Conservation (phyloP, 768 basidiomycete species). For the Boletus patriciae region DNA sequence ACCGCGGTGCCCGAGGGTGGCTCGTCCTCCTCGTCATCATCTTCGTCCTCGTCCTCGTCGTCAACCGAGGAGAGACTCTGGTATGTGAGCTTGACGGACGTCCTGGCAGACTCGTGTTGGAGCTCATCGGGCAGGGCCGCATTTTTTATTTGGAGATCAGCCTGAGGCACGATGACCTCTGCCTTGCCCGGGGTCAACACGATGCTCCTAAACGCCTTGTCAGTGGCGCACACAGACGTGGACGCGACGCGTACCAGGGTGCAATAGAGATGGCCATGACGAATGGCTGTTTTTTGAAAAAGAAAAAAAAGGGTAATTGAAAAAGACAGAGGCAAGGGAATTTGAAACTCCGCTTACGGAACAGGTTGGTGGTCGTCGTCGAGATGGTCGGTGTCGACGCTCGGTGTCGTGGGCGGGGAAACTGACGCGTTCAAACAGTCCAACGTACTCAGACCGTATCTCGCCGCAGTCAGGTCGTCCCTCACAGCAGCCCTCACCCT, state of each 20-base stretch:
- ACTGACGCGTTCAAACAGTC: constrained; percentile 54
- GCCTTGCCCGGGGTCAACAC: constrained; percentile 57
- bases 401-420: not conserved
- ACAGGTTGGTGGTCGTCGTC: constrained; percentile 13
- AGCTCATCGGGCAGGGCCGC: constrained; percentile 76
- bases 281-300: constrained; percentile 7
- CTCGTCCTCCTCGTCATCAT: constrained; percentile 40
- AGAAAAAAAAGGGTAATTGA: not conserved
- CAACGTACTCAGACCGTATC: constrained; percentile 92
- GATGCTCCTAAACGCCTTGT: constrained; percentile 51
- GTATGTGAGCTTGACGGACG: constrained; percentile 68
- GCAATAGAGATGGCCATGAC: constrained; percentile 63
- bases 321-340: not conserved
- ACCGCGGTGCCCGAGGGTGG: constrained; percentile 36
- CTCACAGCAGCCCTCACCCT: constrained; percentile 96
- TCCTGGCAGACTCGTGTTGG: constrained; percentile 56
- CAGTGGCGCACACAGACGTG: constrained; percentile 3
- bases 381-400: constrained; percentile 50
- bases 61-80: constrained; percentile 36
- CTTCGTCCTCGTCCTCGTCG: constrained; percentile 34
- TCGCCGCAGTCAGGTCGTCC: constrained; percentile 93
- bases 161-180: constrained; percentile 56
- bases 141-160: constrained; percentile 79
- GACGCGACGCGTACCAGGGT: constrained; percentile 53
- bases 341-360: constrained; percentile 48